Evolutionary conservation across 2,329 filamentous ascomycete species (phyloP).

Genomic region (Ophiostoma populinum): DNA sequence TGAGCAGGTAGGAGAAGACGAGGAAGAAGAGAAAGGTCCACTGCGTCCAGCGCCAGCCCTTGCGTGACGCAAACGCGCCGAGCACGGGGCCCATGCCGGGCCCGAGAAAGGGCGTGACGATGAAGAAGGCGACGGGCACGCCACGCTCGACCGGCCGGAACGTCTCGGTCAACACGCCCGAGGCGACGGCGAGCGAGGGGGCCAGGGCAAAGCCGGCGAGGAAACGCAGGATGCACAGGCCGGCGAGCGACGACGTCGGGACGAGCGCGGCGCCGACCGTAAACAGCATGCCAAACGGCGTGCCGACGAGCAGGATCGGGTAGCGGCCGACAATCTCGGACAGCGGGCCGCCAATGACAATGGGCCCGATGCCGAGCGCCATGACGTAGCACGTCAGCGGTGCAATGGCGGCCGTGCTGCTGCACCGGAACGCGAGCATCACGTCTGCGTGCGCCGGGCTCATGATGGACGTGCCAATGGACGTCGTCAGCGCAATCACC

Average conservation of each 20-base stretch:
- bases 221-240: slow-evolving; percentile 36
- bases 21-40: slow-evolving; percentile 32
- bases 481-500: slow-evolving; percentile 26
- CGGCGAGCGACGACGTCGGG: slow-evolving; percentile 24
- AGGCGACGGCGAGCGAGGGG: slow-evolving; percentile 30
- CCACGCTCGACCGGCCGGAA: slow-evolving; percentile 26
- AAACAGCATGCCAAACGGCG: slow-evolving; percentile 34
- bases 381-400: slow-evolving; percentile 42
- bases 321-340: slow-evolving; percentile 40
- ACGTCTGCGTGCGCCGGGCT: slow-evolving; percentile 29
- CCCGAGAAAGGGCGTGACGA: slow-evolving; percentile 34
- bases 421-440: slow-evolving; percentile 34
- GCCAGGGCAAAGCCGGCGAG: slow-evolving; percentile 34
- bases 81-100: slow-evolving; percentile 32
- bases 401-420: slow-evolving; percentile 37
- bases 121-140: slow-evolving; percentile 25
- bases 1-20: slow-evolving; percentile 19
- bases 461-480: slow-evolving; percentile 36
- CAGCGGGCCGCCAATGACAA: slow-evolving; percentile 38
- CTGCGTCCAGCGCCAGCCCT: slow-evolving; percentile 36
- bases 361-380: slow-evolving; percentile 41
- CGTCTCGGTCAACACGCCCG: slow-evolving; percentile 32
- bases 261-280: slow-evolving; percentile 36
- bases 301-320: slow-evolving; percentile 29
- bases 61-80: slow-evolving; percentile 29